phyloP scores from a whole-genome alignment of 2,329 filamentous ascomycete species.

The Cordyceps tenuipes region DNA sequence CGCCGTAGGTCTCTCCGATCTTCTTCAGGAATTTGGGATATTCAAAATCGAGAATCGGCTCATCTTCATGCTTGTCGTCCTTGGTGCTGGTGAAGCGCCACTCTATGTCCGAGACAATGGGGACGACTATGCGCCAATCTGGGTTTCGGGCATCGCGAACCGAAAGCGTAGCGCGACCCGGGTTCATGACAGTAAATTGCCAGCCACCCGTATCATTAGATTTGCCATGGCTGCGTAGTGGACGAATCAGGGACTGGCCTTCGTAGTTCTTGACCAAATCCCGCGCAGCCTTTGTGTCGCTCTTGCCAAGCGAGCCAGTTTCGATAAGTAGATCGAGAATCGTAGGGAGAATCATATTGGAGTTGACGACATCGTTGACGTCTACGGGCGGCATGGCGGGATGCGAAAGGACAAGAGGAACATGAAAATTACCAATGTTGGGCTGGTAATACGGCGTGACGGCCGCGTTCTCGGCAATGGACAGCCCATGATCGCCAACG shows the following conservation, averaged over 20 bases:
- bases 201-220: constrained; percentile 20
- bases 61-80: constrained; percentile 22
- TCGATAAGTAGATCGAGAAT: constrained; percentile 27
- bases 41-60: constrained; percentile 21
- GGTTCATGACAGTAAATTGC: constrained; percentile 28
- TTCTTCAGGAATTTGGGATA: constrained; percentile 14
- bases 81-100: constrained; percentile 24
- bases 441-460: constrained; percentile 26
- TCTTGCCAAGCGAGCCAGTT: constrained; percentile 23
- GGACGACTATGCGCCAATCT: constrained; percentile 24
- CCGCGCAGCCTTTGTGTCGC: constrained; percentile 18
- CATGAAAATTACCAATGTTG: constrained; percentile 25
- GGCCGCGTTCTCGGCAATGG: constrained; percentile 24
- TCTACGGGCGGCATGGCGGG: constrained; percentile 24
- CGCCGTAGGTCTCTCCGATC: constrained; percentile 18
- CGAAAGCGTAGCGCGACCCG: constrained; percentile 25
- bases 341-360: constrained; percentile 26
- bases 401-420: constrained; percentile 26
- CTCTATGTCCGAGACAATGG: constrained; percentile 23
- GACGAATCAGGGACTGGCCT: constrained; percentile 27
- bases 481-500: constrained; percentile 26
- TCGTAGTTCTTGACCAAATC: constrained; percentile 27
- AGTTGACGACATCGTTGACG: constrained; percentile 24
- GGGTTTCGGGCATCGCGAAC: constrained; percentile 25
- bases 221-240: constrained; percentile 16